These are phyloP conservation scores for Trichoderma afroharzianum DNA, from an alignment of 2,329 filamentous ascomycete species.

Conservation along the genomic window DNA sequence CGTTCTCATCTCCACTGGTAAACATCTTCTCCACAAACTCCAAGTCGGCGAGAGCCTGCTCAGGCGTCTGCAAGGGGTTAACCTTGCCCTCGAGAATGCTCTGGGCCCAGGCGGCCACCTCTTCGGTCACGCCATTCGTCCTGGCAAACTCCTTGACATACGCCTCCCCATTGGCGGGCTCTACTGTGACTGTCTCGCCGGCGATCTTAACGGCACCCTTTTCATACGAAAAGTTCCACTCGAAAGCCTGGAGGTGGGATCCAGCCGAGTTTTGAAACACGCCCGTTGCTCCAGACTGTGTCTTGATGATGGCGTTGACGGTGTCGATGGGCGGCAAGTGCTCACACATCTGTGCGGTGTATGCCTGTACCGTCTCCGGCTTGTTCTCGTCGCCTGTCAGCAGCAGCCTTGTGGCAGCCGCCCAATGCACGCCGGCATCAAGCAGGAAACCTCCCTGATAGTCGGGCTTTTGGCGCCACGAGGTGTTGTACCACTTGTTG, in stretches of 20 bases:
- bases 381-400: conserved; percentile 42
- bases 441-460: conserved; percentile 75
- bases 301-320: conserved; percentile 55
- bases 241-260: conserved; percentile 48
- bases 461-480: conserved; percentile 64
- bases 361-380: conserved; percentile 48
- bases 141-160: conserved; percentile 44
- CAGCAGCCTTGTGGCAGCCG: conserved; percentile 59
- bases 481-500: conserved; percentile 49
- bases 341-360: conserved; percentile 50
- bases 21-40: conserved; percentile 55
- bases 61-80: conserved; percentile 50
- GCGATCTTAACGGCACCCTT: conserved; percentile 50
- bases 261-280: conserved; percentile 57
- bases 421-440: conserved; percentile 71
- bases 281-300: conserved; percentile 52
- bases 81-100: conserved; percentile 44
- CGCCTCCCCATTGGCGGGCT: conserved; percentile 32
- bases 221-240: conserved; percentile 57
- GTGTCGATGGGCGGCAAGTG: conserved; percentile 65
- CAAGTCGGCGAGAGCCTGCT: conserved; percentile 59
- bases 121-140: conserved; percentile 53
- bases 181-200: conserved; percentile 43
- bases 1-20: conserved; percentile 43
- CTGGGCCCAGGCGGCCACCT: conserved; percentile 60